These are phyloP conservation scores for Penicillium sp. DNA, from an alignment of 2,329 filamentous ascomycete genomes.

Conservation along the genomic window DNA sequence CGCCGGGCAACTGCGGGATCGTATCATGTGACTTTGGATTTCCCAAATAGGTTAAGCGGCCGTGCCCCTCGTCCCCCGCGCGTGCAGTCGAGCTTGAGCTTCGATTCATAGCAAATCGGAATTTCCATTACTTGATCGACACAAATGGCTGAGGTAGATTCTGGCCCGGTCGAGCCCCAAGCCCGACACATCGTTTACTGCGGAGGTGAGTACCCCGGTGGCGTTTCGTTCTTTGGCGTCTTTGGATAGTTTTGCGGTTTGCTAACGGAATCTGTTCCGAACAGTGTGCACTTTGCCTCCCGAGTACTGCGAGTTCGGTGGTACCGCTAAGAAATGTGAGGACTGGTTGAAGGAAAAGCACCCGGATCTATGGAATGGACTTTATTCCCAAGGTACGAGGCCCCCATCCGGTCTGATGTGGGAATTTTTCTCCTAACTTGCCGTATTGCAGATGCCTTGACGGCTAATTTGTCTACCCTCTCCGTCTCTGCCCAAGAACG, in stretches of 20 bases:
- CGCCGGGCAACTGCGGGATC: background rate
- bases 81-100: background rate
- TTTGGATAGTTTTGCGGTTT: background rate
- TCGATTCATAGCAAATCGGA: background rate
- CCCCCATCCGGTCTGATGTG: background rate
- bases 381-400: constrained; percentile 78
- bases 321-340: constrained; percentile 92
- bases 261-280: constrained; percentile 9
- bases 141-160: constrained; percentile 39
- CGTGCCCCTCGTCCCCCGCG: constrained; percentile 13
- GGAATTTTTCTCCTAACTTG: background rate
- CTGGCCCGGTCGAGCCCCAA: constrained; percentile 40
- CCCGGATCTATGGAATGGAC: constrained; percentile 67
- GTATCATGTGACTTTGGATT: constrained; percentile 1
- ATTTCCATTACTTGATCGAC: background rate
- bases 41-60: constrained; percentile 8
- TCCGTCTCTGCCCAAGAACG: constrained; percentile 90
- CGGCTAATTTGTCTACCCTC: constrained; percentile 79
- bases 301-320: constrained; percentile 98
- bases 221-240: background rate
- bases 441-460: constrained; percentile 64
- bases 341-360: constrained; percentile 85
- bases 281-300: constrained; percentile 64
- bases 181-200: constrained; percentile 61
- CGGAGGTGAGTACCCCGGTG: constrained; percentile 49